Base-by-base conservation (phyloP, 331 rosid species). In the Spiraea crenata region DNA sequence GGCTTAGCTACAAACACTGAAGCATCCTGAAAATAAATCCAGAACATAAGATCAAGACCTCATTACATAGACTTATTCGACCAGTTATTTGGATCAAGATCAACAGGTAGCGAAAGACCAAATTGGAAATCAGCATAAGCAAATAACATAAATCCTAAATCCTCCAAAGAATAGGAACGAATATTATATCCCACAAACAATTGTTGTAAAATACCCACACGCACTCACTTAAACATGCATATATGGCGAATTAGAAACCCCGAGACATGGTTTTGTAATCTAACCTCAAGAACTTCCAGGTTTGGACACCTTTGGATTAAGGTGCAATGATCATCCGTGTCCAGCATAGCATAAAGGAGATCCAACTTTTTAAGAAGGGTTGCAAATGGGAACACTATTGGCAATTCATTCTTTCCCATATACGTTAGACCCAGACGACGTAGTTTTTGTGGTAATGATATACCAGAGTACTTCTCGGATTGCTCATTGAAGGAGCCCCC, bases 231-330 rank as follows among this genome's bases (percentile, higher is more conserved):
- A 67, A 40, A 71, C 34, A 39, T 41, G 31, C 12, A 71, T 40
- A 45, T 13, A 65, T 34, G 5, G 15, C 16, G 17, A 14, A 37
- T n/a, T 13, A 45, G 12, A 69, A 58, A 37, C 1, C 38, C 34
- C 6, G n/a, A 35, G 31, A 59, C 63, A 39, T 20, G 58, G 71
- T 34, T 14, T 48, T 58, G 57, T 9, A 49, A 25, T 56, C 50
- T 51, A 74, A 86, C 99, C 97, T 89, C 97, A 13, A 95, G 96
- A 66, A 87, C 82, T 88, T 82, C 92, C 76, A 95, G 80, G 87
- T 89, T 91, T 72, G 97, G 97, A 78, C 99, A 87, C 85, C 77
- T 89, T 41, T 86, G 91, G 57, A 93, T 91, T 80, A 93, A 85
- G 4, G 54, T 79, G 59, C 99, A 95, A 71, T 95, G 97, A 74